Base-by-base conservation (phyloP, 2,329 filamentous ascomycete species). In the Penicillium sp. region DNA sequence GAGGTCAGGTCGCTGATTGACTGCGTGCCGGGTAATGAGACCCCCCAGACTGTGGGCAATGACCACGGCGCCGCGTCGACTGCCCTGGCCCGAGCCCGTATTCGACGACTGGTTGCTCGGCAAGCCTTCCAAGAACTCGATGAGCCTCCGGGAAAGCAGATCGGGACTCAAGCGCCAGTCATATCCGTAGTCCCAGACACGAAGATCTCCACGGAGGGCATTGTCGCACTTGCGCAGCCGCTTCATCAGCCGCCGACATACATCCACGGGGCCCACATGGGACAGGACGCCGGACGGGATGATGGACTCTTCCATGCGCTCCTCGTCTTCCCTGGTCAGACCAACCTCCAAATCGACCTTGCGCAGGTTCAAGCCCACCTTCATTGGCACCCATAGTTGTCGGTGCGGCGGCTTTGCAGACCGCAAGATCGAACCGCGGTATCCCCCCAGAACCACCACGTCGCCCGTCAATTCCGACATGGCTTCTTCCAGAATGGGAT, bases 311-410 rank as follows among this genome's bases (percentile, higher is more conserved):
- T 86, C 81, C 81, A 93, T 93, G 4, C 71, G 77, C 54, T 88
- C 84, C 57, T 45, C 91, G 41, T 94, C 90, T 54, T 89, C 84
- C 2, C 80, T 80, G 10, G 86, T 77, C 4, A 96, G 68, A 0
- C 89, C 90, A 7, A 97, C 84, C 61, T 94, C 88, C 3, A 97
- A 74, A 60, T 97, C 87, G 2, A 91, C 90, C 60, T 93, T 95
- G 39, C 90, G 83, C 46, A 96, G 79, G 54, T 94, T 95, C 35
- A 97, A 70, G 1, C 91, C 90, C 18, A 95, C 84, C 65, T 96
- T 96, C 58, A 96, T 83, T 0, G 90, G 90, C 2, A 94, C 87
- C 91, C 91, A 97, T 0, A 95, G 70, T 60, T 94, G 88, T n/a
- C 88, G 81, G 57, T 91, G 81, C 3, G 86, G 85, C 7, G 86